phyloP scores from a whole-genome alignment of 352 stramenopile species.

The Blastocystis hominis region DNA sequence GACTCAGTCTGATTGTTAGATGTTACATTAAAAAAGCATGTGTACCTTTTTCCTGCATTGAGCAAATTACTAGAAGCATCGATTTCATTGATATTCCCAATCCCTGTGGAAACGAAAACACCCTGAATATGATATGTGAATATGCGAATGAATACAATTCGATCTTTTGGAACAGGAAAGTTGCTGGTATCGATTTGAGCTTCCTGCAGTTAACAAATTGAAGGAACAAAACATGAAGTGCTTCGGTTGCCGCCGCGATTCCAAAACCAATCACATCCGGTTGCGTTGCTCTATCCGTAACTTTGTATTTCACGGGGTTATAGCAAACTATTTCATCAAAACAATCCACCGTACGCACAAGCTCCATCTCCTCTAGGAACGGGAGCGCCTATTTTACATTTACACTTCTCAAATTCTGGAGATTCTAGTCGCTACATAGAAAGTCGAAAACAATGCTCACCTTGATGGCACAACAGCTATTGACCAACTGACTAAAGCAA shows the following conservation, averaged over 20 bases:
- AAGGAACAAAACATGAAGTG: constrained; percentile 69
- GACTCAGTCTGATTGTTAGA: constrained; percentile 58
- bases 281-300: constrained; percentile 65
- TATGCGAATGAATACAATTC: neutral
- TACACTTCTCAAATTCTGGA: constrained; percentile 66
- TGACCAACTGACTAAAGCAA: constrained; percentile 73
- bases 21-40: neutral
- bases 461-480: constrained; percentile 70
- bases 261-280: constrained; percentile 74
- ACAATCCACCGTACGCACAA: constrained; percentile 61
- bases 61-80: neutral
- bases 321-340: constrained; percentile 69
- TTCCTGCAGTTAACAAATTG: constrained; percentile 65
- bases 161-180: neutral
- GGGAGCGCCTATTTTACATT: constrained; percentile 69
- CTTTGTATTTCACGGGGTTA: constrained; percentile 68
- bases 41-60: neutral
- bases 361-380: constrained; percentile 66
- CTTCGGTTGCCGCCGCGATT: constrained; percentile 71
- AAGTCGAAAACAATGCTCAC: constrained; percentile 58
- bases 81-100: constrained; percentile 75
- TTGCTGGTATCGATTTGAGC: constrained; percentile 63
- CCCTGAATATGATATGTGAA: constrained; percentile 62
- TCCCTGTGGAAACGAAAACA: constrained; percentile 73
- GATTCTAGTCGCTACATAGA: constrained; percentile 61